A percentile compares a stretch with the other conserved stretches of the same genome.
phyloP scores from a whole-genome alignment of 139 green algal genomes.

The Chlamydomonas sp. region DNA sequence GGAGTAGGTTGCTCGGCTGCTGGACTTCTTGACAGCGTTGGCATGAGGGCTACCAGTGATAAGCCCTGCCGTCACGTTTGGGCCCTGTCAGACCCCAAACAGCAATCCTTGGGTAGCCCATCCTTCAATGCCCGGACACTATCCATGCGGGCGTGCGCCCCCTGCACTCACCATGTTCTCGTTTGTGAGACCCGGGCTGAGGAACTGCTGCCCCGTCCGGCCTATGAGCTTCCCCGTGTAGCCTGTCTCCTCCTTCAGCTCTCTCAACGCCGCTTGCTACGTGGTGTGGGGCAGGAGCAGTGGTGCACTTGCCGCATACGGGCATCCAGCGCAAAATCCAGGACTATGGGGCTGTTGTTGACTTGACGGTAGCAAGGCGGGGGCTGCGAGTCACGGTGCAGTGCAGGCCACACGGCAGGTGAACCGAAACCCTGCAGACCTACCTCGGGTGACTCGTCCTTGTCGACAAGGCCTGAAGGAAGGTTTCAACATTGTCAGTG shows the following conservation, averaged over 20 bases:
- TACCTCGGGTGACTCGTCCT: conserved; percentile 25
- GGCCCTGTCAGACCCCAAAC: too few species aligned
- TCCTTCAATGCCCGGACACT: too few species aligned
- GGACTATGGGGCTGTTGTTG: too few species aligned
- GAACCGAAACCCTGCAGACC: background rate
- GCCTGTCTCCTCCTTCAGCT: conserved; percentile 50
- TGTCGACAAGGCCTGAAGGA: conserved; percentile 20
- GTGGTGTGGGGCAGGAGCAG: background rate
- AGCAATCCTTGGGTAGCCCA: too few species aligned
- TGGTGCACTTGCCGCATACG: background rate
- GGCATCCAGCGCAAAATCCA: background rate
- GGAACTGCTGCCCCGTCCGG: conserved; percentile 36
- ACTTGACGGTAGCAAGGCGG: too few species aligned
- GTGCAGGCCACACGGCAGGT: too few species aligned
- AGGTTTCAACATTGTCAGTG: too few species aligned
- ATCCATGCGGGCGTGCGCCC: too few species aligned
- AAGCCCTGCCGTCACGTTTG: too few species aligned
- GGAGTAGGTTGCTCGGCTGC: background rate
- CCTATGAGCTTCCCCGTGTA: conserved; percentile 35
- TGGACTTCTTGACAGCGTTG: background rate
- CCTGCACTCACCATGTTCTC: conserved; percentile 31
- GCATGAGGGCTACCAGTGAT: too few species aligned
- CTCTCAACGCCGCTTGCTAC: conserved; percentile 23
- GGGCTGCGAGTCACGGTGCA: too few species aligned
- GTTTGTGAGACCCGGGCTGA: conserved; percentile 36